phyloP scores from a whole-genome alignment of 805 yeast species.

The Saturnispora serradocipensis region DNA sequence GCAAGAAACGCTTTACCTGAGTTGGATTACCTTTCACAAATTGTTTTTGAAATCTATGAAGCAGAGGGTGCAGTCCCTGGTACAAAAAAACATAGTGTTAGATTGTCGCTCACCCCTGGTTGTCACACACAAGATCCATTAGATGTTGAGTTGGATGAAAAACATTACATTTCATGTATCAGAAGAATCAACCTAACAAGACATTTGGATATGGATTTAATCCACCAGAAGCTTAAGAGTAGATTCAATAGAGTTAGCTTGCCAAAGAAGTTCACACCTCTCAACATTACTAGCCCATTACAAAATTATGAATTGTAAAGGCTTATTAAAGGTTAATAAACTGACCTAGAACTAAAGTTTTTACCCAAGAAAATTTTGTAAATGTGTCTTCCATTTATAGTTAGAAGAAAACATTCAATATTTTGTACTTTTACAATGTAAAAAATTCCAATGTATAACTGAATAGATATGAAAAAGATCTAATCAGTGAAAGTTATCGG shows the following conservation, averaged over 20 bases:
- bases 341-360: not conserved
- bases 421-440: not conserved
- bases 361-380: not conserved
- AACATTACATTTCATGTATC: conserved; percentile 93
- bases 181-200: conserved; percentile 85
- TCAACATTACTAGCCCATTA: conserved; percentile 59
- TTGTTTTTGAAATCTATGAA: conserved; percentile 88
- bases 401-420: not conserved
- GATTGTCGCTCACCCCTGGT: conserved; percentile 92
- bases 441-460: not conserved
- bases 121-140: conserved; percentile 97
- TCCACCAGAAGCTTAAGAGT: conserved; percentile 68
- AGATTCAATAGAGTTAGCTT: conserved; percentile 79
- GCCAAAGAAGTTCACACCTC: conserved; percentile 89
- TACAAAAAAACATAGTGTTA: conserved; percentile 76
- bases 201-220: conserved; percentile 86
- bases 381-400: not conserved
- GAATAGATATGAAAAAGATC: not conserved
- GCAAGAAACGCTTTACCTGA: conserved; percentile 95
- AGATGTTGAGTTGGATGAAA: conserved; percentile 92
- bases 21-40: conserved; percentile 89
- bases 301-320: conserved; percentile 12
- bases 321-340: not conserved
- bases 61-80: conserved; percentile 51
- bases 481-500: not conserved